Evolutionary conservation across 768 basidiomycete genomes (phyloP), one percentile per base, ranked within the genome.

Genomic region (Zangia roseola): DNA sequence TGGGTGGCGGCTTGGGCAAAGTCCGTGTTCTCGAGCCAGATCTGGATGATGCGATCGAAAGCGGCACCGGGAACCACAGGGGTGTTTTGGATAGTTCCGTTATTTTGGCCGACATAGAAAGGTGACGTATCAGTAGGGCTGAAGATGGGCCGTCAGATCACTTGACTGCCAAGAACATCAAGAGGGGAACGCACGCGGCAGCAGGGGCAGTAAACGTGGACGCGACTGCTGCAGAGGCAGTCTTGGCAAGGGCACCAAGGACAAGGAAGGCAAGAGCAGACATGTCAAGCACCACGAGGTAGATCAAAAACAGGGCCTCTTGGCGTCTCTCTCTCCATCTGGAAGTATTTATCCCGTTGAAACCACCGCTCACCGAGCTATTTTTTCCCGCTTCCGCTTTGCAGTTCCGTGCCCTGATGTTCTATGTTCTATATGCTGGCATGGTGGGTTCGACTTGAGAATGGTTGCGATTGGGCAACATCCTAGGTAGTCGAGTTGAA

Each of bases 11-110:
- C 68, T 40, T 53, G 56, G 19, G 50, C 58, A 45, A 67, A 83
- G 55, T 83, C 75, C 8, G 78, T 81, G 62, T 83, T 83, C 60
- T 83, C 81, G 30, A 84, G 66, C 77, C 77, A 82, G 48, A 82
- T 78, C 61, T 73, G 57, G 47, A 74, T 71, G 63, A 79, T 69
- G 2, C 75, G 68, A 53, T 76, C 68, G 50, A 77, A 79, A 17
- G 62, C 64, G 49, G 65, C 65, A 14, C 78, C 76, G 0, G 61
- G 14, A n/a, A 79, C 75, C 21, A 70, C 33, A 0, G 66, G 60
- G 1, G 55, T 14, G 47, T 71, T 70, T 6, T 64, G 49, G 30
- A 79, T 64, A 13, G 74, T 74, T 49, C 66, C 67, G 56, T 79
- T 77, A 44, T 57, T 69, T 28, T 57, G 46, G 16, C 75, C 75